phyloP scores from a whole-genome alignment of 805 yeast genomes.

The Wickerhamomyces ciferrii region DNA sequence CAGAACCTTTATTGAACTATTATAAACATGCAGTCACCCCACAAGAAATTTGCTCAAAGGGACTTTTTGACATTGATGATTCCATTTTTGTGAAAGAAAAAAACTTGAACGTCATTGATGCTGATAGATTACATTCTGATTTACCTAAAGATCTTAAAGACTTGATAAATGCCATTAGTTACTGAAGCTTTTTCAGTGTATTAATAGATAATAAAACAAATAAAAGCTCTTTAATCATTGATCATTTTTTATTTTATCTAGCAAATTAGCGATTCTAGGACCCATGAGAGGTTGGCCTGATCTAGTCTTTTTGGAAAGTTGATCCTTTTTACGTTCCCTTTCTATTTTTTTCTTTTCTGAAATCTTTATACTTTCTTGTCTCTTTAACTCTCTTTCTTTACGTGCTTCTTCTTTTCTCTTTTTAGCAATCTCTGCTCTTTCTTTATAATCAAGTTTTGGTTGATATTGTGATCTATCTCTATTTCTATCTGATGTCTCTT shows the following conservation, averaged over 20 bases:
- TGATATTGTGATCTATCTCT: conserved; percentile 9
- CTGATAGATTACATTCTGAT: conserved; percentile 4
- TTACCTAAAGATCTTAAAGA: conserved; percentile 5
- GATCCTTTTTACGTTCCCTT: conserved; percentile 39
- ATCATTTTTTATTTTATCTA: conserved; percentile 68
- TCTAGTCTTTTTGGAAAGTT: conserved; percentile 49
- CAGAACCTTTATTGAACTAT: neutral
- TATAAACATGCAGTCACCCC: neutral
- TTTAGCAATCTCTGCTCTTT: conserved; percentile 30
- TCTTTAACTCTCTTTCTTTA: conserved; percentile 28
- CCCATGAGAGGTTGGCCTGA: conserved; percentile 91
- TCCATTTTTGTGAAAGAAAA: conserved; percentile 10
- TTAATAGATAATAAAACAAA: conserved; percentile 2
- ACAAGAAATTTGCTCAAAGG: conserved; percentile 14
- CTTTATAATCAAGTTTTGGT: conserved; percentile 26
- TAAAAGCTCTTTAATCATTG: conserved; percentile 3
- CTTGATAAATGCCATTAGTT: conserved; percentile 1
- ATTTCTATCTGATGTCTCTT: conserved; percentile 8
- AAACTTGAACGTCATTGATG: conserved; percentile 13
- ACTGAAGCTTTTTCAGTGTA: conserved; percentile 7
- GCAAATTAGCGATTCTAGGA: conserved; percentile 71
- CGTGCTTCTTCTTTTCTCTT: conserved; percentile 27
- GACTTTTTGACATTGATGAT: conserved; percentile 14
- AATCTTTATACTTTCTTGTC: conserved; percentile 33
- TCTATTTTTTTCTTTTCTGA: conserved; percentile 34